Evolutionary conservation across 1,284 basidiomycete genomes (phyloP).

Genomic region (Malassezia cuniculi): DNA sequence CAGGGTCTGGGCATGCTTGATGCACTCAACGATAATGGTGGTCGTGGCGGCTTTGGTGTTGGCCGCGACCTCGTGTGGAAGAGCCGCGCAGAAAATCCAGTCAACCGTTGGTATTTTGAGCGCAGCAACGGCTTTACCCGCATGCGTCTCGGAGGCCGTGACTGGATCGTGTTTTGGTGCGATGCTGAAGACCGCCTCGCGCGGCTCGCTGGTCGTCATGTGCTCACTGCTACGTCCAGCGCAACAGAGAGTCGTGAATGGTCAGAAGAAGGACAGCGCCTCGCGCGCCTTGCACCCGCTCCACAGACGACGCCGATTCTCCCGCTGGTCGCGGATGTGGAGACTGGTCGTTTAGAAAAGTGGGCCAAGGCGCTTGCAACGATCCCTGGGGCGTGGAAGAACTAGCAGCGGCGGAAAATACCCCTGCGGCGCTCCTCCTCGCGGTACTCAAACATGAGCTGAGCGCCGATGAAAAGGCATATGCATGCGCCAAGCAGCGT

Average conservation of each 20-base stretch:
- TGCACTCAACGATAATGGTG: slow-evolving; percentile 81
- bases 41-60: slow-evolving; percentile 68
- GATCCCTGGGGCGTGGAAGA: slow-evolving; percentile 68
- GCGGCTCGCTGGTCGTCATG: slow-evolving; percentile 26
- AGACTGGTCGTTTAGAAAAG: slow-evolving; percentile 58
- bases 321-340: slow-evolving; percentile 68
- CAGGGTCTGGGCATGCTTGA: slow-evolving; percentile 87
- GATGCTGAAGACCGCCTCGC: slow-evolving; percentile 68
- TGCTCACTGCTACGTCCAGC: slow-evolving; percentile 17
- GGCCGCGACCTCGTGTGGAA: slow-evolving; percentile 95
- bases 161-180: slow-evolving; percentile 94
- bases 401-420: slow-evolving; percentile 23
- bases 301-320: slow-evolving; percentile 43
- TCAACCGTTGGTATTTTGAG: slow-evolving; percentile 99
- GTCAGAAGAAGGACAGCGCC: slow-evolving; percentile 22
- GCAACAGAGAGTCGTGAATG: slow-evolving; percentile 38
- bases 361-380: slow-evolving; percentile 65
- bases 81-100: slow-evolving; percentile 75
- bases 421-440: slow-evolving; percentile 24
- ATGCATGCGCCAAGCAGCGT: slow-evolving; percentile 57
- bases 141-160: slow-evolving; percentile 44
- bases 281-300: not conserved
- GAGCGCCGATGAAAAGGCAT: slow-evolving; percentile 68
- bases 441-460: slow-evolving; percentile 61
- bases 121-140: slow-evolving; percentile 78